These are phyloP conservation scores for Phoma sp. DNA, from an alignment of 2,329 filamentous ascomycete genomes.

Conservation along the genomic window DNA sequence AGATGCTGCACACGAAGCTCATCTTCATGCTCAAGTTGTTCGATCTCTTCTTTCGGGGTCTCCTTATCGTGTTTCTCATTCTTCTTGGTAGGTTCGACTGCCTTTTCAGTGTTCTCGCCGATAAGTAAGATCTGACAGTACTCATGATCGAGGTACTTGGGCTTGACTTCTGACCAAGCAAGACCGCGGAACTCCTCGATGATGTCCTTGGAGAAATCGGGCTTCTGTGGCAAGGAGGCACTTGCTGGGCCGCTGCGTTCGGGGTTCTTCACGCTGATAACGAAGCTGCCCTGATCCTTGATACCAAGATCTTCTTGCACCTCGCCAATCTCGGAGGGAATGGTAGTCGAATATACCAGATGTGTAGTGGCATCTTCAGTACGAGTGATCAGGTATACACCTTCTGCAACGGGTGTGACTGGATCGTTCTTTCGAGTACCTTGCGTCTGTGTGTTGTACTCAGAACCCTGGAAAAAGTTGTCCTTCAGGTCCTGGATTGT, in stretches of 20 bases:
- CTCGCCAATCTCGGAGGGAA: slow-evolving; percentile 71
- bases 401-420: slow-evolving; percentile 79
- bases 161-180: slow-evolving; percentile 76
- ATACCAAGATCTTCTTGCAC: slow-evolving; percentile 79
- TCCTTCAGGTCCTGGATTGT: slow-evolving; percentile 74
- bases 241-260: slow-evolving; percentile 69
- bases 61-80: slow-evolving; percentile 63
- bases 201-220: slow-evolving; percentile 75
- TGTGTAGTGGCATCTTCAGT: slow-evolving; percentile 72
- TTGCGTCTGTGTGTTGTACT: slow-evolving; percentile 77
- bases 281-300: slow-evolving; percentile 73
- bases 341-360: slow-evolving; percentile 78
- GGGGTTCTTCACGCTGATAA: slow-evolving; percentile 82
- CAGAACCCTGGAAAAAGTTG: slow-evolving; percentile 68
- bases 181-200: slow-evolving; percentile 73
- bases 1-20: slow-evolving; percentile 68
- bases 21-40: slow-evolving; percentile 78
- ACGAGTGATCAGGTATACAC: slow-evolving; percentile 80
- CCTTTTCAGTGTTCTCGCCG: slow-evolving; percentile 68
- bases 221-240: slow-evolving; percentile 66
- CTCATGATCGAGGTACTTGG: slow-evolving; percentile 74
- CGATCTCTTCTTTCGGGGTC: slow-evolving; percentile 71
- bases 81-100: slow-evolving; percentile 63
- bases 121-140: slow-evolving; percentile 81
- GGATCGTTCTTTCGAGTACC: slow-evolving; percentile 72